Conservation (phyloP, 2,329 filamentous ascomycete species). For the Delphinella strobiligena region DNA sequence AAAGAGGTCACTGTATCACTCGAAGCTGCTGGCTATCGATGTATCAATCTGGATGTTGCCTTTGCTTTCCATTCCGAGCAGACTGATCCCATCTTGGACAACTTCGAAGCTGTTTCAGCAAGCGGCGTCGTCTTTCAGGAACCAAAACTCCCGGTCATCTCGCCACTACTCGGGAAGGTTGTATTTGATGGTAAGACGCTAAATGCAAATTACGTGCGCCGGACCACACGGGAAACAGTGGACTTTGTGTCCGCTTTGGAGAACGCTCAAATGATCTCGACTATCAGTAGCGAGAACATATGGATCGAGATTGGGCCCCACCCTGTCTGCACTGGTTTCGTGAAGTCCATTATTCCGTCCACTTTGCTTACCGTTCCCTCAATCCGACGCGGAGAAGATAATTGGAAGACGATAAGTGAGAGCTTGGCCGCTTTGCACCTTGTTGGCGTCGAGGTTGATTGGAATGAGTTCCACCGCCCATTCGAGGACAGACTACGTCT, state of each 20-base stretch:
- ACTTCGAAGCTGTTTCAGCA: constrained; percentile 46
- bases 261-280: constrained; percentile 43
- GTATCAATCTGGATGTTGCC: constrained; percentile 50
- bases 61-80: constrained; percentile 58
- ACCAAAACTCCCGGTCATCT: constrained; percentile 54
- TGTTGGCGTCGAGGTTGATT: constrained; percentile 52
- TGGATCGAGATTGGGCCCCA: constrained; percentile 66
- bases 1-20: constrained; percentile 40
- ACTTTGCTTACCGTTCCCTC: constrained; percentile 46
- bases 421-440: constrained; percentile 49
- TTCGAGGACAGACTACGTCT: constrained; percentile 47
- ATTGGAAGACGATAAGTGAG: constrained; percentile 51
- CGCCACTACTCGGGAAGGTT: constrained; percentile 51
- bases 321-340: constrained; percentile 55
- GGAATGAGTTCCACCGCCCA: constrained; percentile 56
- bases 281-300: constrained; percentile 53
- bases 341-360: constrained; percentile 53
- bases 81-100: constrained; percentile 49
- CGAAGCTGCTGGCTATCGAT: constrained; percentile 43
- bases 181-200: constrained; percentile 46
- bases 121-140: constrained; percentile 43
- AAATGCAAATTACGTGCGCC: constrained; percentile 49
- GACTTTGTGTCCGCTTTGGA: constrained; percentile 54
- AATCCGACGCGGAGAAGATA: constrained; percentile 48
- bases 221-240: constrained; percentile 56